Evolutionary conservation across 1,139 yeast genomes (phyloP).

Genomic region (Suhomyces atakaporum): DNA sequence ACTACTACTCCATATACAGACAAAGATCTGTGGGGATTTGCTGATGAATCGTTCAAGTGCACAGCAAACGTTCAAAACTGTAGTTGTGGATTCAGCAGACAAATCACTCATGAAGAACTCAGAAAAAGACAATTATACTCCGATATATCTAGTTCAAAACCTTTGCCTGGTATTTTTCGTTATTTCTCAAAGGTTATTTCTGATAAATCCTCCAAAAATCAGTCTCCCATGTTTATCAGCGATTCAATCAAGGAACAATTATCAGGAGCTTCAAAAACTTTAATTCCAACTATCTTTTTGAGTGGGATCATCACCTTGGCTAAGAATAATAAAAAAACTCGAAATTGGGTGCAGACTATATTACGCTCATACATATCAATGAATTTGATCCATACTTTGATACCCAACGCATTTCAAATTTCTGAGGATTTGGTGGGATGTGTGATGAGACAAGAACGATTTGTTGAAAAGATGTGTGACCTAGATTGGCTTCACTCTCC

Average conservation of each 20-base stretch:
- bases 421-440: slow-evolving; percentile 36
- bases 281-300: neutral
- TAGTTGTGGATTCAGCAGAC: slow-evolving; percentile 6
- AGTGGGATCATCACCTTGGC: neutral
- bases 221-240: slow-evolving; percentile 8
- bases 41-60: slow-evolving; percentile 21
- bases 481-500: slow-evolving; percentile 33
- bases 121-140: slow-evolving; percentile 25
- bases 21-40: slow-evolving; percentile 23
- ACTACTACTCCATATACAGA: slow-evolving; percentile 19
- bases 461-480: slow-evolving; percentile 31
- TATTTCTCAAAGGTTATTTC: slow-evolving; percentile 15
- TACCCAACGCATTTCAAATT: slow-evolving; percentile 17
- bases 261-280: neutral
- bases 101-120: slow-evolving; percentile 22
- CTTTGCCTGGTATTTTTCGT: slow-evolving; percentile 18
- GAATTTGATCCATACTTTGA: slow-evolving; percentile 25
- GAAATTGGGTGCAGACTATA: slow-evolving; percentile 7
- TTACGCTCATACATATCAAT: slow-evolving; percentile 20
- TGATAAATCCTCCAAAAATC: slow-evolving; percentile 4
- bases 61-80: slow-evolving; percentile 8
- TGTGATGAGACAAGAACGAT: slow-evolving; percentile 34
- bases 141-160: slow-evolving; percentile 15
- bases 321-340: slow-evolving; percentile 1
- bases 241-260: slow-evolving; percentile 6